Percentiles rank a stretch among this genome's conserved stretches.
These are phyloP conservation scores for Flueggea neowawraea DNA, from an alignment of 441 rosid genomes.

Conservation along the genomic window DNA sequence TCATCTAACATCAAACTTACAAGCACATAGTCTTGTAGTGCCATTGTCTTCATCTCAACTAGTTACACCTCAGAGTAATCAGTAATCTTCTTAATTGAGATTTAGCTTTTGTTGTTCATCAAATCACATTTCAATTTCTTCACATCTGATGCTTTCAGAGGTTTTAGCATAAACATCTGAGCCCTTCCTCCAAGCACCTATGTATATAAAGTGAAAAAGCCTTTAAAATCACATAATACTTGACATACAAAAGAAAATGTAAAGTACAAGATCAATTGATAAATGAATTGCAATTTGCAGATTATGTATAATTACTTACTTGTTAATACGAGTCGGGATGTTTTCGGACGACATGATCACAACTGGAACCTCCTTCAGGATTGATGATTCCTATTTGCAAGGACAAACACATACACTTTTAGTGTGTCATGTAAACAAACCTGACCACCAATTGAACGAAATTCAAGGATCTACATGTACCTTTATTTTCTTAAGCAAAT, in stretches of 20 bases:
- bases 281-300: no score
- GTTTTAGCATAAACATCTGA: constrained; percentile 86
- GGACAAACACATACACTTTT: no score
- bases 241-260: no score
- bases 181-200: constrained; percentile 89
- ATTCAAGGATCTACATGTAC: constrained; percentile 15
- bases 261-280: no score
- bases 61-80: no score
- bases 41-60: no score
- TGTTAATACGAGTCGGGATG: constrained; percentile 59
- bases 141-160: constrained; percentile 74
- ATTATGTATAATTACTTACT: constrained; percentile 38
- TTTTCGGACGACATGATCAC: constrained; percentile 88
- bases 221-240: not conserved
- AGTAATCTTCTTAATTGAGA: no score
- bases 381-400: constrained; percentile 60
- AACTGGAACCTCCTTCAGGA: constrained; percentile 74
- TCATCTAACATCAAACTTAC: no score
- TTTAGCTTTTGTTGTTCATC: constrained; percentile 1
- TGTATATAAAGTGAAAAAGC: no score
- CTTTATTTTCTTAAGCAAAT: constrained; percentile 80
- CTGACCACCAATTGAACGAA: no score
- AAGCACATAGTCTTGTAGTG: no score
- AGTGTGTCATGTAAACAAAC: no score
- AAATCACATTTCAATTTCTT: constrained; percentile 47